These are phyloP conservation scores for Aureobasidium sp. DNA, from an alignment of 2,329 filamentous ascomycete species.

Conservation along the genomic window DNA sequence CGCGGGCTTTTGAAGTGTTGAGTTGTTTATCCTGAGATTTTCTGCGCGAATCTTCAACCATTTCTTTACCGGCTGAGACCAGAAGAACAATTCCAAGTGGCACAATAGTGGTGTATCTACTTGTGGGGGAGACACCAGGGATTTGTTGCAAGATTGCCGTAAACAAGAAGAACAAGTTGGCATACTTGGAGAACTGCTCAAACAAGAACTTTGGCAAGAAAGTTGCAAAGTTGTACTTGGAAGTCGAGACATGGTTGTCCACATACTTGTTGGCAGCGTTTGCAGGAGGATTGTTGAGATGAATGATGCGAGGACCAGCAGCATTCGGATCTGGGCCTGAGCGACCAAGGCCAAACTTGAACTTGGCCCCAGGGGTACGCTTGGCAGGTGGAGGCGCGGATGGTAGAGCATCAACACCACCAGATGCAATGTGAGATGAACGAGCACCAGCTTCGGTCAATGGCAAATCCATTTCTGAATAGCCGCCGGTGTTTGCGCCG, in stretches of 20 bases:
- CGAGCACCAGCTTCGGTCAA: constrained; percentile 67
- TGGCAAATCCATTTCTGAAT: constrained; percentile 97
- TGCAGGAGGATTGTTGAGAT: constrained; percentile 91
- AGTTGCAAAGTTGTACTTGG: constrained; percentile 90
- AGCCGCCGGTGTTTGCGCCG: constrained; percentile 72
- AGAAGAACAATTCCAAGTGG: constrained; percentile 83
- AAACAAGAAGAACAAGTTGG: constrained; percentile 98
- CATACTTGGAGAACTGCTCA: constrained; percentile 98
- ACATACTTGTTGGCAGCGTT: constrained; percentile 85
- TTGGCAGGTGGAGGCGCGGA: constrained; percentile 23
- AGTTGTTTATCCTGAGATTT: constrained; percentile 78
- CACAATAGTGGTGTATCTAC: constrained; percentile 90
- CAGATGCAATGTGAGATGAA: constrained; percentile 30
- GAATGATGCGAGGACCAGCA: constrained; percentile 82
- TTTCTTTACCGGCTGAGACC: constrained; percentile 92
- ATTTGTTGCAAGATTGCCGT: constrained; percentile 93
- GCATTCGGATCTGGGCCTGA: constrained; percentile 82
- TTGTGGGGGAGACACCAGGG: constrained; percentile 87
- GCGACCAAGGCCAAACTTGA: constrained; percentile 88
- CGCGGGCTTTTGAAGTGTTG: constrained; percentile 77
- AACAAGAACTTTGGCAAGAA: constrained; percentile 96
- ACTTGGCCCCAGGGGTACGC: constrained; percentile 62
- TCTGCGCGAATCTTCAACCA: constrained; percentile 86
- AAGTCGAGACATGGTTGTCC: constrained; percentile 94
- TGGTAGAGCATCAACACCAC: constrained; percentile 21